Percentiles rank a stretch among this genome's conserved stretches.
These are phyloP conservation scores for Collybia nuda DNA, from an alignment of 768 basidiomycete species.

Conservation along the genomic window DNA sequence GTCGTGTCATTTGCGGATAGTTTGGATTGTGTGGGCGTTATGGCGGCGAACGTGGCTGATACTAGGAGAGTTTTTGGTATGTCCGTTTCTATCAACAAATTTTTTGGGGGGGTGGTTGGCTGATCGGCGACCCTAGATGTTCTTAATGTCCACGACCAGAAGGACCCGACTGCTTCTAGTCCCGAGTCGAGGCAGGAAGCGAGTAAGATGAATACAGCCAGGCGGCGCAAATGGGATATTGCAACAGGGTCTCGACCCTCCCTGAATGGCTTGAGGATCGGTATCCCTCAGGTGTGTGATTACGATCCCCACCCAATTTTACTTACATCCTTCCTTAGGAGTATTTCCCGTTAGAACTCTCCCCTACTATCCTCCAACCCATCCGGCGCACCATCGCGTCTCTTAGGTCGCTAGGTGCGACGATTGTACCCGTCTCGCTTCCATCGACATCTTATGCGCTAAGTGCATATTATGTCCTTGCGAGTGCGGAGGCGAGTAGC, in stretches of 20 bases:
- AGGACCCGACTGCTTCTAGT: slow-evolving; percentile 74
- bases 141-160: slow-evolving; percentile 56
- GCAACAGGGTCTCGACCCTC: slow-evolving; percentile 3
- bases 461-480: slow-evolving; percentile 95
- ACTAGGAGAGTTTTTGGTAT: slow-evolving; percentile 64
- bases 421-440: slow-evolving; percentile 70
- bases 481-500: slow-evolving; percentile 91
- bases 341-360: slow-evolving; percentile 76
- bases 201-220: slow-evolving; percentile 6
- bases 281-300: slow-evolving; percentile 64
- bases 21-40: slow-evolving; percentile 89
- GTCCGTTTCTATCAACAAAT: neutral
- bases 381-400: slow-evolving; percentile 44
- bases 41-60: slow-evolving; percentile 54
- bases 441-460: slow-evolving; percentile 70
- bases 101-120: neutral
- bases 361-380: slow-evolving; percentile 39
- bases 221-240: slow-evolving; percentile 11
- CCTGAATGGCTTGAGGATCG: slow-evolving; percentile 62
- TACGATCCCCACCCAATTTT: neutral
- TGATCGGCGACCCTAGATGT: slow-evolving; percentile 30
- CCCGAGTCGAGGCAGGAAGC: slow-evolving; percentile 30
- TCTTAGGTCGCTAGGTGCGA: slow-evolving; percentile 55
- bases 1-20: slow-evolving; percentile 94
- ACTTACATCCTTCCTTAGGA: slow-evolving; percentile 40